Evolutionary conservation across 345 rosid species (phyloP), one percentile per base, ranked within the genome.

Genomic region (Pistacia vera): DNA sequence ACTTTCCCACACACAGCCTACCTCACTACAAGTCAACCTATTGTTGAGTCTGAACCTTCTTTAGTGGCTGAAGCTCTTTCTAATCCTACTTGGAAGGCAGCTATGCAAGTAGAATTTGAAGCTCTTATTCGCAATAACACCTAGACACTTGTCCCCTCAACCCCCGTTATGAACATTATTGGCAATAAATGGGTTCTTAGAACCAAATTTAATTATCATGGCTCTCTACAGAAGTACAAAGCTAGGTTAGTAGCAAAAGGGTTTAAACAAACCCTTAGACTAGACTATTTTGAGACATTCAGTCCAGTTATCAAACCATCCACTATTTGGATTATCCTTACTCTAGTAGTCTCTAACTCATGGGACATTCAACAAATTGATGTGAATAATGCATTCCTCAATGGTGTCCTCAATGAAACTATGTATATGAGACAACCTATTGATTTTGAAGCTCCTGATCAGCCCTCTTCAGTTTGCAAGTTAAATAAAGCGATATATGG

Each of bases 41-140:
- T 46, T 46, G 1, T 46, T 1, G 11, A 6, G 4, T 46, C 9
- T 5, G 51, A 5, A 46, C 51, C 51, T 4, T 1, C 7, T 3
- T 0, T 25, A 1, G 0, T 44, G 0, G 6, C 10, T 2, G 11
- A 11, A 7, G 58, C 55, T 0, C 22, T 67, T 2, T 3, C 12
- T 1, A 8, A 46, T 49, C 38, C 36, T 0, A 2, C 9, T 4
- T 71, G 63, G 75, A 2, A 1, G 0, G 2, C 6, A 4, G 61
- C 61, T 0, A 69, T 69, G 72, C 2, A 51, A 0, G 41, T 3
- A 4, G 72, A 52, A 16, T 3, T 25, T 3, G 1, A 12, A 14
- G 59, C 72, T 0, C 72, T 69, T 1, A 17, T 11, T 0, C 1
- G 4, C 4, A 69, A 69, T 52, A 4, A 30, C 0, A 54, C 60